phyloP scores from a whole-genome alignment of 2,329 filamentous ascomycete genomes.

The Pseudovirgaria hyperparasitica region DNA sequence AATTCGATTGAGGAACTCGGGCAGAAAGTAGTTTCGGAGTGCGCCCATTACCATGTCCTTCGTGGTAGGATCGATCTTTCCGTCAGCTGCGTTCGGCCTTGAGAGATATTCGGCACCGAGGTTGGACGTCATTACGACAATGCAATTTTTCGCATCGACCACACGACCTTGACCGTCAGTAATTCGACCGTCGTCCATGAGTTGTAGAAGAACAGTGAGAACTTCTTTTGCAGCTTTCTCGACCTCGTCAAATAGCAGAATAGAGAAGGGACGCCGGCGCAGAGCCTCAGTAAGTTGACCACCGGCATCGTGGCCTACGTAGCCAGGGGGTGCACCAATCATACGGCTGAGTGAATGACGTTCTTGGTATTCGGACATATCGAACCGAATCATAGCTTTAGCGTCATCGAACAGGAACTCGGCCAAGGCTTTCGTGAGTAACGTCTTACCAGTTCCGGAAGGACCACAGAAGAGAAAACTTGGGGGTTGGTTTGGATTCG shows the following conservation, averaged over 20 bases:
- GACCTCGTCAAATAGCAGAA: conserved; percentile 93
- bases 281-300: conserved; percentile 93
- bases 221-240: conserved; percentile 98
- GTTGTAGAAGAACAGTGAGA: conserved; percentile 90
- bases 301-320: conserved; percentile 91
- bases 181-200: conserved; percentile 98
- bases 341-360: conserved; percentile 89
- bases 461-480: conserved; percentile 99
- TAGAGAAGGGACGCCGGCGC: conserved; percentile 90
- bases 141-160: conserved; percentile 93
- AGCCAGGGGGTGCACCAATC: conserved; percentile 95
- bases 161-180: conserved; percentile 94
- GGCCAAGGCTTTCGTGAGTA: conserved; percentile 90
- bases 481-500: conserved; percentile 91
- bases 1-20: conserved; percentile 98
- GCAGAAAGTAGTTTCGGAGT: conserved; percentile 90
- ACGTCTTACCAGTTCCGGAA: conserved; percentile 93
- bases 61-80: conserved; percentile 74
- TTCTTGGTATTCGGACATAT: conserved; percentile 99
- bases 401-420: conserved; percentile 97
- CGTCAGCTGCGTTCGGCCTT: conserved; percentile 63
- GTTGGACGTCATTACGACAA: conserved; percentile 99
- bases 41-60: conserved; percentile 82
- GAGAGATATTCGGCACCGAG: conserved; percentile 88
- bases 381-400: conserved; percentile 96